Evolutionary conservation across 805 yeast species (phyloP).

Genomic region (Candida ficus): DNA sequence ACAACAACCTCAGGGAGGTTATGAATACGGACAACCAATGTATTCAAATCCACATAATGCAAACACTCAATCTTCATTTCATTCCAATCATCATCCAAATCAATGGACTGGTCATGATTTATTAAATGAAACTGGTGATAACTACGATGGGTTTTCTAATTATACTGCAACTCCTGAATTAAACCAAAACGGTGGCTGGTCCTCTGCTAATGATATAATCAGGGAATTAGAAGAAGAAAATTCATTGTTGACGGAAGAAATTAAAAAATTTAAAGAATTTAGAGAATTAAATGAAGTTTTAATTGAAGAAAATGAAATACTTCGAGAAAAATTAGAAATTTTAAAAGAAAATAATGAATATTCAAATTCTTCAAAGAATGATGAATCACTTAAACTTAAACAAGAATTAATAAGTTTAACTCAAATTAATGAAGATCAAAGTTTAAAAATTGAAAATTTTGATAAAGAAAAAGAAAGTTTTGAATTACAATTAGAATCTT

Average conservation of each 20-base stretch:
- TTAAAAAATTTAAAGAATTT: constrained; percentile 7
- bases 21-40: background rate
- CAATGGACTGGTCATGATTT: constrained; percentile 5
- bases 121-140: background rate
- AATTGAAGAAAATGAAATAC: constrained; percentile 9
- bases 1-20: background rate
- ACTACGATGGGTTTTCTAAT: constrained; percentile 5
- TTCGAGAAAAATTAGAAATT: constrained; percentile 5
- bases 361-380: background rate
- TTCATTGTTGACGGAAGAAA: constrained; percentile 3
- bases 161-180: constrained; percentile 12
- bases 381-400: background rate
- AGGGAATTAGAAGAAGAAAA: constrained; percentile 12
- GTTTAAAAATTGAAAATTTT: background rate
- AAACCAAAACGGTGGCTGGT: constrained; percentile 3
- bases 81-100: constrained; percentile 1
- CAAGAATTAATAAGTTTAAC: background rate
- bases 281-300: constrained; percentile 11
- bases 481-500: constrained; percentile 8
- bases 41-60: background rate
- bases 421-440: background rate
- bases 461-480: constrained; percentile 6
- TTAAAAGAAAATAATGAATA: constrained; percentile 3
- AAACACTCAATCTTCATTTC: background rate
- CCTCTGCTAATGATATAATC: background rate